A percentile compares a stretch with the other conserved stretches of the same genome.
Evolutionary conservation across 1,284 basidiomycete species (phyloP).

Genomic region (Papiliotrema laurentii): DNA sequence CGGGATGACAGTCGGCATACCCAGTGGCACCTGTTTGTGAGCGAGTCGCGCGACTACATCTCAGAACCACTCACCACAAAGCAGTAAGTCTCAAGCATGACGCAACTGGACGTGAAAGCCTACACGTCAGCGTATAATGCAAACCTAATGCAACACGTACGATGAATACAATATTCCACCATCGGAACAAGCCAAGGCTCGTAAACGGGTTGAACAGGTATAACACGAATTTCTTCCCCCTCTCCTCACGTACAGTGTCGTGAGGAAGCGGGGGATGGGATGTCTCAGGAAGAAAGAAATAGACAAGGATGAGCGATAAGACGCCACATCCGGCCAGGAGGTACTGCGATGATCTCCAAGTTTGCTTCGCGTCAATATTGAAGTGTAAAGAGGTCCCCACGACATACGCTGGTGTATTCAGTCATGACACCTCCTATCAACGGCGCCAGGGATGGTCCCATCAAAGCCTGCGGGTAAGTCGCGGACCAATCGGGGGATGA

Average conservation of each 20-base stretch:
- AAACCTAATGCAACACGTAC: constrained; percentile 51
- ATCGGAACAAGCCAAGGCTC: constrained; percentile 55
- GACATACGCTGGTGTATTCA: constrained; percentile 40
- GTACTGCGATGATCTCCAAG: constrained; percentile 67
- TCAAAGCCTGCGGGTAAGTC: constrained; percentile 9
- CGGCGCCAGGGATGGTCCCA: constrained; percentile 44
- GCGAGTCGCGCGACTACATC: background rate
- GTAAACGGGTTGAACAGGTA: constrained; percentile 61
- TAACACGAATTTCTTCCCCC: constrained; percentile 44
- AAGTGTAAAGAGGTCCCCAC: background rate
- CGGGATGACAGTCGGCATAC: background rate
- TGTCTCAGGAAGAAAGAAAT: constrained; percentile 65
- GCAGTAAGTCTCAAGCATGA: constrained; percentile 36
- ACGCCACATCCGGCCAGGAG: constrained; percentile 50
- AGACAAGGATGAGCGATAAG: constrained; percentile 52
- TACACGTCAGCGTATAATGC: background rate
- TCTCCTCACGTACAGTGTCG: constrained; percentile 20
- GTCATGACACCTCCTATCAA: constrained; percentile 47
- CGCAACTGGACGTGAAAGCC: constrained; percentile 27
- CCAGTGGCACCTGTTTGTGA: background rate
- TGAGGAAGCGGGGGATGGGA: constrained; percentile 54
- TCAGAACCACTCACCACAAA: constrained; percentile 13
- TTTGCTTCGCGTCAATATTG: no score
- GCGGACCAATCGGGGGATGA: background rate
- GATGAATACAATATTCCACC: constrained; percentile 57